Base-by-base conservation (phyloP, 169 alveolate genomes). In the Theileria orientalis region DNA sequence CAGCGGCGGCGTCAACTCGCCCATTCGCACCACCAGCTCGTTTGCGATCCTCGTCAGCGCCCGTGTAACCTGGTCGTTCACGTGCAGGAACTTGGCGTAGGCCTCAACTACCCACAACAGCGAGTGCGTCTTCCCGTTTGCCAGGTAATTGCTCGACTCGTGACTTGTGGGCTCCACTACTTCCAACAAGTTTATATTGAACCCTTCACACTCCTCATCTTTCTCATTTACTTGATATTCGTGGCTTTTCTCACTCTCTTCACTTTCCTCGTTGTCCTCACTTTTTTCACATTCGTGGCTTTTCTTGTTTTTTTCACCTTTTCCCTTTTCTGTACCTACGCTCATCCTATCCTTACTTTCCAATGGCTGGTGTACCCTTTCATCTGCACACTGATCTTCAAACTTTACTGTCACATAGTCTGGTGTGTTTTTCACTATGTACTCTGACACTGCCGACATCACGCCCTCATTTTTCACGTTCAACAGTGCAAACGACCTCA, bases 61-160 rank as follows among this genome's bases (percentile, higher is more conserved):
- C n/a, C 76, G 62, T 47, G 52, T 64, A 1, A 77, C 82, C 16
- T 59, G 32, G 8, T 62, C 82, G 59, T 77, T 77, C 73, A 57
- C 46, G 49, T 44, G 25, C n/a, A 68, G 54, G 35, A 64, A 73
- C 47, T 25, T 35, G 37, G 86, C 86, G 70, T 41, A 77, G 30
- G 78, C 64, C 47, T 77, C 75, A 27, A 70, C 77, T 7, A 77
- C 67, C 86, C 86, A 77, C 1, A 77, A 61, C n/a, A 77, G 46
- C 29, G 86, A 69, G 37, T 77, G 86, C 74, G 67, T 69, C 60
- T 64, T 13, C 14, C 77, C 86, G 2, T 67, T 44, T 13, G 61
- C 74, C 47, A 77, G 40, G 52, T 62, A 77, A 37, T 69, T 33
- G 21, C 56, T 42, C 2, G 49, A 40, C 1, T 21, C 23, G 13